Base-by-base conservation (phyloP, 2,329 filamentous ascomycete species). In the Juglanconis oblonga region DNA sequence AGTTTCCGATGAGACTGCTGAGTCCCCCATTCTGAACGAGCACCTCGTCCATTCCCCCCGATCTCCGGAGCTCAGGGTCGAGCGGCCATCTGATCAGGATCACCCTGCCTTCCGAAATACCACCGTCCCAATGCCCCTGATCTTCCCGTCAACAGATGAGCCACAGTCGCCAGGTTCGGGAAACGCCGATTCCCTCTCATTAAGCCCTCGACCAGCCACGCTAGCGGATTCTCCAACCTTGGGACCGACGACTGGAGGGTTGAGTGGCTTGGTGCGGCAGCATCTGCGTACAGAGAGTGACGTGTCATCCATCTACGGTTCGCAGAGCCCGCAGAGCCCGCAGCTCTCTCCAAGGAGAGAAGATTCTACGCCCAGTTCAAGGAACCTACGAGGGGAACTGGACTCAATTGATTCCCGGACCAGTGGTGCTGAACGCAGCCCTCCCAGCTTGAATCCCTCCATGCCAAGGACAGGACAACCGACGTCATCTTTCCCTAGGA, bases 271-370 rank as follows among this genome's bases (percentile, higher is more conserved):
- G 79, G 87, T 97, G 50, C 86, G 89, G 36, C 88, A 93, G 63
- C 95, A 98, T 77, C 77, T 98, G 45, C 87, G 95, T 54, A 86
- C 86, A 38, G 86, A 88, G 64, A 98, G 94, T 74, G 88, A 88
- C 61, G 83, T 86, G 13, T 98, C 94, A 1, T 96, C 92, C 0
- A 81, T 95, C 32, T 92, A 91, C 66, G 85, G 84, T 32, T 76
- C 42, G 3, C 56, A 47, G 31, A 57, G 42, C 32, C 24, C 24
- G 24, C 38, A 40, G 29, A 57, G 14, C 6, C 55, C 9, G 45
- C 47, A 57, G 38, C 50, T 48, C 29, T 49, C 55, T 2, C 54
- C 54, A 10, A 42, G 32, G 32, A 14, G 36, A 52, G 17, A 45
- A 11, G 61, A 63, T 9, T 52, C 58, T 48, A 40, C 53, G 40